Evolutionary conservation across 352 stramenopile genomes (phyloP), one percentile per base, ranked within the genome.

Genomic region (Phytophthora kernoviae): DNA sequence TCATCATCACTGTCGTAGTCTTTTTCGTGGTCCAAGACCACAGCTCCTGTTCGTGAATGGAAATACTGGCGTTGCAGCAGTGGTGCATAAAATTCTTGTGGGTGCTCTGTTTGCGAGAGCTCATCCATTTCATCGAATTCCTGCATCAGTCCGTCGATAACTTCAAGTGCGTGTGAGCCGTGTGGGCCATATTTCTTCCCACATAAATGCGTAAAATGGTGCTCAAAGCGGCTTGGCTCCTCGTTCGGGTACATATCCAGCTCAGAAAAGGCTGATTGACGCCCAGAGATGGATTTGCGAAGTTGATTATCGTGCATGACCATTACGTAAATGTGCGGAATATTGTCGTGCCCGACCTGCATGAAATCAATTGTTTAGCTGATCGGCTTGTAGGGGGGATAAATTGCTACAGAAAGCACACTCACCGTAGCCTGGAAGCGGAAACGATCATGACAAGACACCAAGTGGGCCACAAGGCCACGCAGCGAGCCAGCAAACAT

Each of bases 1-100:
- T 96, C 87, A 46, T 96, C 85, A 45, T 96, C 87, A 22, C 84
- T 94, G 62, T 96, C 87, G 54, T 94, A 93, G 61, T 89, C 70
- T 52, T 90, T 91, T 62, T 93, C 84, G 62, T 91, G 79, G 20
- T 92, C 81, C 54, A 91, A 55, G 22, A 96, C 84, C 10, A 94
- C 85, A 17, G 81, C 82, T 22, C 82, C 82, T 42, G 87, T 96
- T 59, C 86, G 79, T 20, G 87, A 94, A 66, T 96, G 87, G 57
- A 94, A 96, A 64, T 96, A 96, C 62, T 94, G 87, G 40, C 85
- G 87, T 70, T 93, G 78, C 20, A 90, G 65, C 21, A 93, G 65
- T 5, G 80, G 81, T 7, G 77, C 79, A 50, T 94, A 91, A 52
- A 92, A 91, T 46, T 88, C 72, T 17, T 79, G 65, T 12, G 80